Evolutionary conservation across 2,329 filamentous ascomycete species (phyloP), one percentile per base, ranked within the genome.

Genomic region (Parasarocladium wereldwijsianum): DNA sequence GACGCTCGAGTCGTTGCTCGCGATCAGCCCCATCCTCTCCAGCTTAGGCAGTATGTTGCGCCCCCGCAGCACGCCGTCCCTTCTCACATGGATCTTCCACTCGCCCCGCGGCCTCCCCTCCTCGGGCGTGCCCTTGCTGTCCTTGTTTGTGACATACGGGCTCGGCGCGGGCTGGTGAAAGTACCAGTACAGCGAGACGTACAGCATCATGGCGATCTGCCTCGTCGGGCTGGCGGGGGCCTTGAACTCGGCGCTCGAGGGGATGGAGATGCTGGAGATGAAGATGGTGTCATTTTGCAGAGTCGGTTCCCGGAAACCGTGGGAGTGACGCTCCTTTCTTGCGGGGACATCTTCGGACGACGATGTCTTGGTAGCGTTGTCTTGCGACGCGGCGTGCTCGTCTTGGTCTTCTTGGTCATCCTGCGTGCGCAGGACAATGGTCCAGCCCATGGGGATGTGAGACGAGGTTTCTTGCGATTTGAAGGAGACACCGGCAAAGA

Each of bases 181-280:
- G 60, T 96, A 96, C 87, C 87, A 96, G 60, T 84, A 93, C 24
- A 96, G 61, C 2, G 84, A 86, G 19, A 85, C 74, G 82, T 84
- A 96, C 6, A 96, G 66, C 79, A 94, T 93, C 82, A 94, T 85
- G 40, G 87, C 87, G 36, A 93, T 82, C 55, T 93, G 82, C 25
- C 86, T 66, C 1, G 84, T 90, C 0, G 83, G 83, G 37, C 84
- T 93, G 10, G 66, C 73, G 2, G 78, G 70, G 1, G 83, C 73
- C 47, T 80, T 83, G 57, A 79, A 92, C 28, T 93, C 84, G 47
- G 58, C 71, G 49, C 64, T 80, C 29, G 78, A 79, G 0, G 87
- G 84, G 40, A 80, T 83, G 29, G 83, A 87, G 38, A 93, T 85
- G 36, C 82, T 87, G 4, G 85, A 93, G 43, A 96, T 87, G 58